These are phyloP conservation scores for Leishmania turanica DNA, from an alignment of 208 protist species.

Conservation along the genomic window DNA sequence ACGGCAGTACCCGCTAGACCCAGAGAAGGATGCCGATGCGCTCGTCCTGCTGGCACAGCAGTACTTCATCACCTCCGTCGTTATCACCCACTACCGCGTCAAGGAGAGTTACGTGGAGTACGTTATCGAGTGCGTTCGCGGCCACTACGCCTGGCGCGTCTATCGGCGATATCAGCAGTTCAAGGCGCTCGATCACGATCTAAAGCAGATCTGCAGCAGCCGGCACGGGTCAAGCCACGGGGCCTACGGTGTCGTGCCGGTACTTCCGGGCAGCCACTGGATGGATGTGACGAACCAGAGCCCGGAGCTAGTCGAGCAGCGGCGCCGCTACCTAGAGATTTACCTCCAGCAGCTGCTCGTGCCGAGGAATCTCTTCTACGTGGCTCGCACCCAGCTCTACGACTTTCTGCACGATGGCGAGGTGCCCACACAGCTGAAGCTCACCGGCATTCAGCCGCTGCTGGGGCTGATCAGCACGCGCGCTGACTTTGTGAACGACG, in stretches of 20 bases:
- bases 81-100: conserved; percentile 70
- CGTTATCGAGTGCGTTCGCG: conserved; percentile 61
- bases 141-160: conserved; percentile 57
- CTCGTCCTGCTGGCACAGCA: conserved; percentile 26
- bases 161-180: conserved; percentile 89
- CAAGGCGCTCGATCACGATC: conserved; percentile 64
- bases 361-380: conserved; percentile 77
- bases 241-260: conserved; percentile 77
- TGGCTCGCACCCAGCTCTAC: conserved; percentile 64
- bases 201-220: conserved; percentile 55
- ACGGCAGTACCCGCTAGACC: conserved; percentile 30
- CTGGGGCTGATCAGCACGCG: conserved; percentile 33
- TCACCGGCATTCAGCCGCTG: conserved; percentile 34
- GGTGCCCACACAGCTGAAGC: conserved; percentile 47
- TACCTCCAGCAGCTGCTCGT: conserved; percentile 88
- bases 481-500: conserved; percentile 13
- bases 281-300: conserved; percentile 90
- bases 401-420: conserved; percentile 85
- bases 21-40: conserved; percentile 25
- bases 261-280: conserved; percentile 82
- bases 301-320: conserved; percentile 74
- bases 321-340: conserved; percentile 77
- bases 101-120: conserved; percentile 77
- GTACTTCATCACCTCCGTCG: conserved; percentile 45
- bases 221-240: conserved; percentile 46